Evolutionary conservation across 148 eudicot genomes (phyloP), one percentile per base, ranked within the genome.

Genomic region (Polygonum aviculare): DNA sequence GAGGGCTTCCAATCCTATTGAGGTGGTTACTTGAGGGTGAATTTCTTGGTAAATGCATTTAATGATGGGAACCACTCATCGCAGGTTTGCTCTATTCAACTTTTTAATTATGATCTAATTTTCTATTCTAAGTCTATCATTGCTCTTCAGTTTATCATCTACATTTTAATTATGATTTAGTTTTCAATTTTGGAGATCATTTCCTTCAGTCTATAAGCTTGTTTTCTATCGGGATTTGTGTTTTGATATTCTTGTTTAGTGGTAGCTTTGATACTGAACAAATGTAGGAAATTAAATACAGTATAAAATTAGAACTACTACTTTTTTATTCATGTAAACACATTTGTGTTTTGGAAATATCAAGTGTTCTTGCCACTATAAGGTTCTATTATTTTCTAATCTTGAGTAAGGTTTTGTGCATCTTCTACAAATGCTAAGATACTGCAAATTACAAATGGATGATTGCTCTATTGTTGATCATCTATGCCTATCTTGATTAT

Each of bases 51-150:
- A 72, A 63, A 62, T 41, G 11, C 55, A 62, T 75, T 59, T 72
- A 54, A 77, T 31, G 72, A 89, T 89, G 93, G 89, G 83, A 44
- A 83, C 79, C 81, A 44, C 80, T 38, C 82, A 78, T 74, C 89
- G 89, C 85, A 87, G 90, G 93, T 87, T 76, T 80, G 83, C n/a
- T 35, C 39, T 55, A 7, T 41, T 57, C 21, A 3, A 52, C 10
- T 67, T 74, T n/a, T 2, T 39, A 26, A 52, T 15, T 54, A 40
- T 33, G 39, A 33, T 41, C 12, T 6, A 35, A 54, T 55, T 31
- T 74, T 35, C 47, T 33, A 41, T 35, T 12, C 35, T 9, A 18
- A 51, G 18, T 35, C 41, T 52, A 38, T 59, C 26, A 8, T 51
- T 35, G 63, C 3, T 67, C 72, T 67, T 67, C 72, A 35, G 44